phyloP scores from a whole-genome alignment of 371 early-diverging fungal species.

The Cokeromyces recurvatus region DNA sequence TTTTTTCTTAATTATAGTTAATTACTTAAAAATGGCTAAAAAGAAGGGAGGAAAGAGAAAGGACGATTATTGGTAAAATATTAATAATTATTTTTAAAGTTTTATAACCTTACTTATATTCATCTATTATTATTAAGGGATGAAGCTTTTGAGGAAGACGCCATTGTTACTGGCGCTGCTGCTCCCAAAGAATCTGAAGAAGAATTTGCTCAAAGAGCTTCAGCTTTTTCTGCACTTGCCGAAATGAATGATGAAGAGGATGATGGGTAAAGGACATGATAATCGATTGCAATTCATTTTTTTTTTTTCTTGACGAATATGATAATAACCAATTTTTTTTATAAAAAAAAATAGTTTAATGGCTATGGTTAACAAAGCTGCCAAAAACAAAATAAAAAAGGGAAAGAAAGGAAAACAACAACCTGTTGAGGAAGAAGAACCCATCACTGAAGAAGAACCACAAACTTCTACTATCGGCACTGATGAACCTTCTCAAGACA shows the following conservation, averaged over 20 bases:
- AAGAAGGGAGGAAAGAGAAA: slow-evolving; percentile 50
- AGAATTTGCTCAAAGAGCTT: slow-evolving; percentile 30
- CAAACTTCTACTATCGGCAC: not conserved
- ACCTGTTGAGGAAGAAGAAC: slow-evolving; percentile 19
- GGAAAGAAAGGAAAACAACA: slow-evolving; percentile 39
- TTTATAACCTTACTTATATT: not conserved
- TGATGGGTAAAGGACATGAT: slow-evolving; percentile 18
- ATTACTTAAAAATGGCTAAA: slow-evolving; percentile 42
- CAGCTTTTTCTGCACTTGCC: slow-evolving; percentile 28
- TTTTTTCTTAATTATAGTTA: no score
- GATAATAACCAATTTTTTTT: not conserved
- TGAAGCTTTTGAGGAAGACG: slow-evolving; percentile 33
- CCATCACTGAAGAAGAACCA: slow-evolving; percentile 9
- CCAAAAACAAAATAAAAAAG: slow-evolving; percentile 48
- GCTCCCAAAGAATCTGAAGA: slow-evolving; percentile 31
- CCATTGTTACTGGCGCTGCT: slow-evolving; percentile 27
- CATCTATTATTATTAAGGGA: slow-evolving; percentile 6
- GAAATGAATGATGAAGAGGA: slow-evolving; percentile 31
- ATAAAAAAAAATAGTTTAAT: slow-evolving; percentile 38
- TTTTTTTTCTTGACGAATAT: not conserved
- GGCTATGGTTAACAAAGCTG: slow-evolving; percentile 48
- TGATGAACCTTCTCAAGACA: slow-evolving; percentile 12
- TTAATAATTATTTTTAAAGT: not conserved
- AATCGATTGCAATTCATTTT: not conserved
- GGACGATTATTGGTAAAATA: slow-evolving; percentile 55